phyloP scores from a whole-genome alignment of 371 early-diverging fungal species.

The Rhizopus stolonifer region DNA sequence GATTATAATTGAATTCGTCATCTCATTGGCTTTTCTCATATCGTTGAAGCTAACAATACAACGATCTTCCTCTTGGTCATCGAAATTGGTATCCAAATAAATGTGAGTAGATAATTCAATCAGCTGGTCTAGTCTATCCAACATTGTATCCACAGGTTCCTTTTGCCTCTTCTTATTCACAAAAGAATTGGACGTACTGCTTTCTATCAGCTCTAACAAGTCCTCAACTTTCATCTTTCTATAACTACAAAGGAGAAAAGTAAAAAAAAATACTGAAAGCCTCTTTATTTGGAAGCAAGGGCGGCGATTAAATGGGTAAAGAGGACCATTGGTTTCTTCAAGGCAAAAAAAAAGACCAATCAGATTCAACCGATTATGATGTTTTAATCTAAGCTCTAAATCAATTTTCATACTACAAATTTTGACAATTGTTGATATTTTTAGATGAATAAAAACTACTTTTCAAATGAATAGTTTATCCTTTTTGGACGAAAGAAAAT shows the following conservation, averaged over 20 bases:
- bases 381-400: not conserved
- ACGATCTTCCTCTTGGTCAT: constrained; percentile 24
- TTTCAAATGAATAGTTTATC: no score
- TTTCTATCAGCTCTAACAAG: constrained; percentile 7
- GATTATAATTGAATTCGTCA: constrained; percentile 19
- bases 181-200: not conserved
- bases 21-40: constrained; percentile 28
- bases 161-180: constrained; percentile 5
- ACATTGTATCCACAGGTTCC: constrained; percentile 13
- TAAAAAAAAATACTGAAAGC: not conserved
- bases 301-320: constrained; percentile 11
- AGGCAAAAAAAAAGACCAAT: no score
- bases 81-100: constrained; percentile 23
- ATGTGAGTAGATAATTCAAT: constrained; percentile 38
- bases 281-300: not conserved
- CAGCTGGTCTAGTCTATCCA: constrained; percentile 27
- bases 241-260: not conserved
- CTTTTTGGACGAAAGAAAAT: no score
- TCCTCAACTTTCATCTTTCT: not conserved
- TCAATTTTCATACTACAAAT: not conserved
- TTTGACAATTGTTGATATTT: no score
- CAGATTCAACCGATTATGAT: not conserved
- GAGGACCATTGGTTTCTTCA: constrained; percentile 1
- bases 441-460: no score
- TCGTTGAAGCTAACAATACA: constrained; percentile 24